phyloP scores from a whole-genome alignment of 176 grass and related monocot species.

The Oryza meyeriana region DNA sequence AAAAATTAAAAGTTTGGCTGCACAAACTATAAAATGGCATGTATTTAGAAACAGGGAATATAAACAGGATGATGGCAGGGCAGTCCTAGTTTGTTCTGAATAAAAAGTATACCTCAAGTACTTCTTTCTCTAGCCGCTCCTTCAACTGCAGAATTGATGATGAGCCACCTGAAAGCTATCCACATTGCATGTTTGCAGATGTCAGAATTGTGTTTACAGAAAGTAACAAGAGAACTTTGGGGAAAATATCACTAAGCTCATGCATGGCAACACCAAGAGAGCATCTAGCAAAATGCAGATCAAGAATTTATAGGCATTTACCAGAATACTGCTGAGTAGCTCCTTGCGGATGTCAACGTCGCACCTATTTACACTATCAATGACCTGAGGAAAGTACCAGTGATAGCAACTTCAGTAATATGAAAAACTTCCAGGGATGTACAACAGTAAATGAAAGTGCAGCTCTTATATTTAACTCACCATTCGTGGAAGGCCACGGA shows the following conservation, averaged over 20 bases:
- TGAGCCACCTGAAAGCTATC: conserved; percentile 92
- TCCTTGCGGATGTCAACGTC: conserved; percentile 96
- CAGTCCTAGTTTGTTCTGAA: conserved; percentile 4
- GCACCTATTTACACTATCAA: conserved; percentile 96
- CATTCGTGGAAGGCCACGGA: conserved; percentile 83
- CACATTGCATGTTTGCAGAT: conserved; percentile 18
- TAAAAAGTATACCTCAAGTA: conserved; percentile 67
- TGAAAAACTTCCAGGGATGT: conserved; percentile 14
- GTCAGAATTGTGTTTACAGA: conserved; percentile 32
- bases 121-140: conserved; percentile 97
- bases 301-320: conserved; percentile 43
- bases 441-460: conserved; percentile 3
- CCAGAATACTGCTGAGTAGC: conserved; percentile 94
- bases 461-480: conserved; percentile 37
- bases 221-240: background rate
- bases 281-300: background rate
- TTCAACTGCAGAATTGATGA: conserved; percentile 97
- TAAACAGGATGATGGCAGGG: background rate
- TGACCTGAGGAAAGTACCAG: conserved; percentile 60
- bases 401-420: conserved; percentile 23
- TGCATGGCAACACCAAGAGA: conserved; percentile 1
- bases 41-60: background rate
- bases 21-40: background rate
- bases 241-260: background rate
- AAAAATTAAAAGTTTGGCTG: background rate